Evolutionary conservation across 306 rosid genomes (phyloP), one percentile per base, ranked within the genome.

Genomic region (Lablab purpureus): DNA sequence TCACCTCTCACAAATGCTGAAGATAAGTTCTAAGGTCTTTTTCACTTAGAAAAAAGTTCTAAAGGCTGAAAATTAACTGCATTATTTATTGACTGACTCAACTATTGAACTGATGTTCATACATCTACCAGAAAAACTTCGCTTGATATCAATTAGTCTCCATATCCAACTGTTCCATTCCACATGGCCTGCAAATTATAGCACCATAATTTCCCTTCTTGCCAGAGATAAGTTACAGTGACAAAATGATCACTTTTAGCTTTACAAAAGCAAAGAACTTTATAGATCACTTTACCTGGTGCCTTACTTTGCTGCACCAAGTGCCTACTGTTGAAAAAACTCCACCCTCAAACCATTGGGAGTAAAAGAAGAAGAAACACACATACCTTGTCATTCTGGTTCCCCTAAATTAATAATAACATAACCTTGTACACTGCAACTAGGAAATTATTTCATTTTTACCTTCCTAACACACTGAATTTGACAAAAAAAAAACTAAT

Each of bases 401-500:
- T 49, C 23, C 36, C 55, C 59, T 34, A 46, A 32, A 55, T 69
- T 30, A 28, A 11, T 28, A 14, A 6, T 6, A 14, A 62, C 19
- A 23, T 72, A 54, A 9, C 15, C 54, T 54, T 11, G 9, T 7
- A 63, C 63, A 30, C 17, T 8, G 25, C 19, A 56, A 63, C 47
- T 9, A n/a, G 36, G 14, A 32, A 76, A 49, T 11, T 74, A 43
- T 43, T 73, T 43, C 68, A 7, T 1, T 63, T 12, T 30, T 63
- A 63, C 68, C 23, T 63, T 4, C 21, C 14, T 51, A 54, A 59
- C 71, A 47, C 45, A 76, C 36, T 11, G 47, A 75, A 76, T 56
- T 21, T 12, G 25, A n/a, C n/a, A 28, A 64, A 36, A 30, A 6
- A 43, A 8, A 43, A 12, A 43, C 46, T 45, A 34, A 12, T 10